Base-by-base conservation (phyloP, 495 filamentous ascomycete genomes). In the Thermothielavioides terrestris region DNA sequence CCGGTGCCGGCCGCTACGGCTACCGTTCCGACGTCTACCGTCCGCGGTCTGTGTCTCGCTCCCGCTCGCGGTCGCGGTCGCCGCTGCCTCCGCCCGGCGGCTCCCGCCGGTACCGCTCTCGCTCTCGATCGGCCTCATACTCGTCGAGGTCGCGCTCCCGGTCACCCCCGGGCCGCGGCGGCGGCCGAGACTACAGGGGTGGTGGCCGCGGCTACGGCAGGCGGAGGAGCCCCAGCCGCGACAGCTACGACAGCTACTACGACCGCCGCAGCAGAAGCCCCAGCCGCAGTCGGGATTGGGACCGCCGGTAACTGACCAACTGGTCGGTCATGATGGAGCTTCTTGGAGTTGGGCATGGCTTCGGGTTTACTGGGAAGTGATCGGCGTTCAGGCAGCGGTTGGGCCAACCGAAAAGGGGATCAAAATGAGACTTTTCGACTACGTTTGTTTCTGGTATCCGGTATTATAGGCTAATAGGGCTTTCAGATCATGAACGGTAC, bases 181-280 rank as follows among this genome's bases (percentile, higher is more conserved):
- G 49, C 35, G 66, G 75, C 17, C 66, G 72, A 15, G 65, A 71
- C 36, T 64, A 67, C 26, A 64, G 77, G 52, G 66, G 67, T 57
- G 66, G 67, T 57, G 59, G 64, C 17, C 68, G 67, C 50, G 63
- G 58, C 46, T 60, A 64, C 44, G 65, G 58, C 52, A 57, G 57
- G 50, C 68, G 59, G 47, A 70, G 83, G 52, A 87, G 79, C 50
- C 73, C 74, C 11, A 84, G 81, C 59, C 80, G 80, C 53, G 77
- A 68, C 49, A 82, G 80, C 53, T 82, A 81, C 57, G 77, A 75
- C 39, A 63, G 63, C 47, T 54, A 58, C n/a, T 50, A 61, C n/a
- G 62, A 55, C 34, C 49, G 62, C 17, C 57, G 59, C 14, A 61
- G 57, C 30, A 43, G 60, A 8, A 64, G 58, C 51, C 59, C 55